Evolutionary conservation across 2,329 filamentous ascomycete species (phyloP), one percentile per base, ranked within the genome.

Genomic region (Amesomyces nigricolor): DNA sequence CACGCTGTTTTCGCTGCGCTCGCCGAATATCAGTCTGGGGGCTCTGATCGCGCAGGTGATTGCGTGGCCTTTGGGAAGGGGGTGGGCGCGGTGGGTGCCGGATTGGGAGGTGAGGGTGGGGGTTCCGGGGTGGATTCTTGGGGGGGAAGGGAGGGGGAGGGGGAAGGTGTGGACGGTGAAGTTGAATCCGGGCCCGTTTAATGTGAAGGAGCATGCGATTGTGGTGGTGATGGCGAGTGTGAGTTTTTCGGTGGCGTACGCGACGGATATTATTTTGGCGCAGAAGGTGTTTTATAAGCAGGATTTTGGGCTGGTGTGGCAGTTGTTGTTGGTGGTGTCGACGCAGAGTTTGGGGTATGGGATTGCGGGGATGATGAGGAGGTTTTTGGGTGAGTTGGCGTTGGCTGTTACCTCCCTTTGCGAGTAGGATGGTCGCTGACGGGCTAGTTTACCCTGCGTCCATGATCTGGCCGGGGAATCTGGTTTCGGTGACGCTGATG

Each of bases 381-480:
- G 78, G 59, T 86, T 85, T 63, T 67, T 88, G 14, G 79, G 79
- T 80, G 58, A 59, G 75, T 42, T 43, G 14, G 6, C 16, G 8
- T n/a, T 26, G 5, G n/a, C 8, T 35, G 5, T 13, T 11, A 5
- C 4, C 32, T 19, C 3, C 4, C 11, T 30, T 30, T 2, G 30
- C 17, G 8, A 7, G 29, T 10, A 6, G 37, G n/a, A 3, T 19
- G 35, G 35, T 48, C 26, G 43, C 22, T 48, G 14, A 45, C 61
- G n/a, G 14, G 8, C 9, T 32, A 80, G 78, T 82, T 10, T 83
- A 83, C 61, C 82, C 81, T 3, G 83, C 85, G 0, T 81, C 86
- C 9, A 88, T 89, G 83, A 88, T 89, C 56, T 89, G 86, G 86
- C 87, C 87, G 0, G 77, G 75, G 2, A 86, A 82, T 48, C 73